Evolutionary conservation across 495 filamentous ascomycete genomes (phyloP), one percentile per base, ranked within the genome.

Genomic region (Penicillium goetzii): DNA sequence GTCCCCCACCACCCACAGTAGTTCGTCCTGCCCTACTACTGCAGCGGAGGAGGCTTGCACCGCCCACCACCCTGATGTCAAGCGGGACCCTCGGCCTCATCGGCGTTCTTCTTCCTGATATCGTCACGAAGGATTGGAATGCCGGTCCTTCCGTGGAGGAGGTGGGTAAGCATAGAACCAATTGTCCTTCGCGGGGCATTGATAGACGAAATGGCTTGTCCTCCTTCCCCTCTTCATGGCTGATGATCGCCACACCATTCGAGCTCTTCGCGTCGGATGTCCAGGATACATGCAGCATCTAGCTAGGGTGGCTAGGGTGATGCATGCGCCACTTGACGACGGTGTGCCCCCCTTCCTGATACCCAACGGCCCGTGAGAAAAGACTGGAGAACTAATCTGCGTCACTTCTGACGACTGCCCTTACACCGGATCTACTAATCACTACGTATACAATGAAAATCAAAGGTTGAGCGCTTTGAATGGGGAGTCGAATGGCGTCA

Each of bases 381-480:
- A 50, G 26, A 55, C 11, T 30, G 14, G 26, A 53, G 6, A 3
- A 30, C 14, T 9, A 45, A 12, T 32, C 41, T 28, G 17, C 53
- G 60, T 57, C 53, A 43, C 28, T 19, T 30, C 32, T 62, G 60
- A 43, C 53, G 28, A 38, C 36, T 34, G 4, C 53, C 30, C 19
- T 58, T 34, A 33, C 33, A 12, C 11, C 23, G 2, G 50, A 32
- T 33, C 25, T 21, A 58, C 43, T 19, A 3, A 45, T 21, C 8
- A 11, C 41, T 21, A 4, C 19, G 19, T 43, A 47, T 25, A 47
- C 43, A 21, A 23, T 12, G 19, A 4, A 23, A 3, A 47, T 12
- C 21, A 17, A 5, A 14, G 43, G 21, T 17, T 6, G 2, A 43
- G 41, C 14, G 8, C 17, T 43, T 43, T 2, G 8, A 19, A 43